Evolutionary conservation across 2,329 filamentous ascomycete species (phyloP).

Genomic region (Apiospora marii): DNA sequence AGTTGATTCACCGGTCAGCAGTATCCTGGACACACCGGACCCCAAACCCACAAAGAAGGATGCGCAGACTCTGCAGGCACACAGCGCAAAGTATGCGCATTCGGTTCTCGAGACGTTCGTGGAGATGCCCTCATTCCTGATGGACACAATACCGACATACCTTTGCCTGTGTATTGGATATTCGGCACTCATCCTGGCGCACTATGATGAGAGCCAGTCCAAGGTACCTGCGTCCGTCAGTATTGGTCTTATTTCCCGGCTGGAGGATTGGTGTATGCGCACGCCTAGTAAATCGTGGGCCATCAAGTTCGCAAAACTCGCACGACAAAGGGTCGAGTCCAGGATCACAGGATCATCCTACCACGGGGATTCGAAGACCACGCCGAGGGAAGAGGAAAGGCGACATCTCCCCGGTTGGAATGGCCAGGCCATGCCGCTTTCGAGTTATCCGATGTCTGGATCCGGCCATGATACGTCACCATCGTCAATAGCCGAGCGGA

Average conservation of each 20-base stretch:
- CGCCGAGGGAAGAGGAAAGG: conserved; percentile 19
- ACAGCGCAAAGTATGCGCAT: conserved; percentile 40
- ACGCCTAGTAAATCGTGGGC: conserved; percentile 43
- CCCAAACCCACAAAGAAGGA: conserved; percentile 27
- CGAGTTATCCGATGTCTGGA: conserved; percentile 13
- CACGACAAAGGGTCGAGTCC: conserved; percentile 40
- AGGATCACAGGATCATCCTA: conserved; percentile 28
- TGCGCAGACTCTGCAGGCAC: conserved; percentile 34
- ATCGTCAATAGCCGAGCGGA: conserved; percentile 22
- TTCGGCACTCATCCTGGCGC: conserved; percentile 43
- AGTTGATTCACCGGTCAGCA: conserved; percentile 27
- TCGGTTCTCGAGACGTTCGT: conserved; percentile 42
- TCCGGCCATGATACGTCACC: conserved; percentile 25
- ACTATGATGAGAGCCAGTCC: conserved; percentile 42
- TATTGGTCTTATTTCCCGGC: conserved; percentile 38
- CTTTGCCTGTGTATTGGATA: conserved; percentile 43
- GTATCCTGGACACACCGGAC: conserved; percentile 26
- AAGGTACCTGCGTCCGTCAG: conserved; percentile 39
- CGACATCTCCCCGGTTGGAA: conserved; percentile 24
- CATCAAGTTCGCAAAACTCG: conserved; percentile 41
- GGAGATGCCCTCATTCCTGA: conserved; percentile 42
- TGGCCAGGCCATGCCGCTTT: conserved; percentile 21
- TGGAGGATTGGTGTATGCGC: conserved; percentile 40
- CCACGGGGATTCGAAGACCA: conserved; percentile 21
- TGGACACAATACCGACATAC: conserved; percentile 41